phyloP scores from a whole-genome alignment of 2,329 filamentous ascomycete species.

The Pleoardoris graminearum region DNA sequence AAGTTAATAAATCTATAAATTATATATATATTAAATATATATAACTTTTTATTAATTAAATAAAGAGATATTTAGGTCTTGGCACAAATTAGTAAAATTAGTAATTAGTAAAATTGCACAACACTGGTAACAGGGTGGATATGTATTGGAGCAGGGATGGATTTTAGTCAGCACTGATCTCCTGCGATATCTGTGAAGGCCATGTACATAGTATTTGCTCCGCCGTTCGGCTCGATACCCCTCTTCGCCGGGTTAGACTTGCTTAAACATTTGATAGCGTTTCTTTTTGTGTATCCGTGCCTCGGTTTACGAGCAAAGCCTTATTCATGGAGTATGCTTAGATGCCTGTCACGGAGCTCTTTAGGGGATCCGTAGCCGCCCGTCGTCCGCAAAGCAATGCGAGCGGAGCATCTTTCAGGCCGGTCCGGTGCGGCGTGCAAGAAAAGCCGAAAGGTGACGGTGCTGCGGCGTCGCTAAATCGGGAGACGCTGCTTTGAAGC shows the following conservation, averaged over 20 bases:
- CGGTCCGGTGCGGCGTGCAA: not conserved
- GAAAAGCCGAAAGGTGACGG: not conserved
- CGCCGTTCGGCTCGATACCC: slow-evolving; percentile 11
- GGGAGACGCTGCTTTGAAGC: not conserved
- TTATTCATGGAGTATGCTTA: too few relatives aligned
- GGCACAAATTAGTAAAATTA: too few relatives aligned
- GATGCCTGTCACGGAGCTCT: too few relatives aligned
- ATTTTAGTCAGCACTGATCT: not conserved
- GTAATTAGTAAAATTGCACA: too few relatives aligned
- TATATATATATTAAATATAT: too few relatives aligned
- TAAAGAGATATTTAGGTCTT: too few relatives aligned
- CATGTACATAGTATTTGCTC: not conserved
- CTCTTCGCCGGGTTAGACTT: slow-evolving; percentile 2
- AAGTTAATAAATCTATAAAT: too few relatives aligned
- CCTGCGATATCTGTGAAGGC: too few relatives aligned
- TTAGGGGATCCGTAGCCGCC: too few relatives aligned
- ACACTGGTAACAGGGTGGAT: too few relatives aligned
- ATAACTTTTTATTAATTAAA: too few relatives aligned
- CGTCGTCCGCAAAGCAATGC: not conserved
- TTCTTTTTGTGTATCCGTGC: not conserved
- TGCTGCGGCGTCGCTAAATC: not conserved
- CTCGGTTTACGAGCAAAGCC: too few relatives aligned
- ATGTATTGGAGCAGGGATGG: not conserved
- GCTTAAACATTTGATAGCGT: slow-evolving; percentile 3
- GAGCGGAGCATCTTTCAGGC: not conserved